Evolutionary conservation across 768 basidiomycete species (phyloP).

Genomic region (Lactarius hatsudake): DNA sequence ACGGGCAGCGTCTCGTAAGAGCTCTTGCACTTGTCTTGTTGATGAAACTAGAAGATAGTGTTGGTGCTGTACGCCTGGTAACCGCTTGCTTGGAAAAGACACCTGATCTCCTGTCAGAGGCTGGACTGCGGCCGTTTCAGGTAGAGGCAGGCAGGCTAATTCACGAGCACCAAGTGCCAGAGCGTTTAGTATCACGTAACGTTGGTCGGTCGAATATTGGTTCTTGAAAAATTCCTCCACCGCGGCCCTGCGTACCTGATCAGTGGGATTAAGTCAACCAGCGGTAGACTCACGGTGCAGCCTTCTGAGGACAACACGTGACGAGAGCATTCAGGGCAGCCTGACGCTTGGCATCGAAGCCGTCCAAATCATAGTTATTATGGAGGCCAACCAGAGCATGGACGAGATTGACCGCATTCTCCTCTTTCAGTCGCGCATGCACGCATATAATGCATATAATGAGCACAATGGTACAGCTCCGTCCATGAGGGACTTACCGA

Average conservation of each 20-base stretch:
- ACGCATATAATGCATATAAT: background rate
- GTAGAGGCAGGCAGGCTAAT: constrained; percentile 51
- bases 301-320: constrained; percentile 69
- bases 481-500: constrained; percentile 54
- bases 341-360: constrained; percentile 75
- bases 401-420: constrained; percentile 83
- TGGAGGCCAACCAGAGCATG: constrained; percentile 71
- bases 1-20: constrained; percentile 63
- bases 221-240: constrained; percentile 94
- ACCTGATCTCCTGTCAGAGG: constrained; percentile 38
- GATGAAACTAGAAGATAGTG: constrained; percentile 36
- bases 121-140: constrained; percentile 31
- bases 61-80: constrained; percentile 69
- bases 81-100: constrained; percentile 76
- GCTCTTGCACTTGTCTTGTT: constrained; percentile 46
- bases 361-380: constrained; percentile 80
- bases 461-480: background rate
- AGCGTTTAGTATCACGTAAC: constrained; percentile 81
- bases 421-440: constrained; percentile 49
- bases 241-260: constrained; percentile 51
- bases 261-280: background rate
- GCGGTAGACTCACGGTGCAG: constrained; percentile 67
- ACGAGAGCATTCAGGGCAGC: constrained; percentile 77
- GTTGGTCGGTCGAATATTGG: constrained; percentile 86
- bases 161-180: constrained; percentile 86